phyloP scores from a whole-genome alignment of 345 rosid genomes.

The Pugionium dolabratum region DNA sequence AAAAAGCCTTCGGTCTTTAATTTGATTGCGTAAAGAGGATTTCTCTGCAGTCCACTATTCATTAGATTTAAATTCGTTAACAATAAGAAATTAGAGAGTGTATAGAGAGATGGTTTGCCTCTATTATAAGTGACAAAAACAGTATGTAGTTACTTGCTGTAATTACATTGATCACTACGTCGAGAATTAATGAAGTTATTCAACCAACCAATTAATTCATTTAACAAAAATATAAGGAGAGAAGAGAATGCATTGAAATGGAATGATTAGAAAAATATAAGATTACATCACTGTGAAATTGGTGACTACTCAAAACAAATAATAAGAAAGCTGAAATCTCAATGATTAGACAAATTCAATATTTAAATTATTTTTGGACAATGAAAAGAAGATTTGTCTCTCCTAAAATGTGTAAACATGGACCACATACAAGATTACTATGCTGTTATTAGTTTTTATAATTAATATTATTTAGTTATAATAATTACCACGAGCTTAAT shows the following conservation, averaged over 20 bases:
- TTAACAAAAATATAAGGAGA: neutral
- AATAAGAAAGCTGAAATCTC: constrained; percentile 26
- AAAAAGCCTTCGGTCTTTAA: constrained; percentile 12
- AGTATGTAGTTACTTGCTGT: constrained; percentile 23
- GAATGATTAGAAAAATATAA: constrained; percentile 26
- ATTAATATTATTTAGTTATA: neutral
- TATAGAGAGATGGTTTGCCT: constrained; percentile 12
- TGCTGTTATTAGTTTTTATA: constrained; percentile 18
- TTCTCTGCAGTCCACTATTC: constrained; percentile 21
- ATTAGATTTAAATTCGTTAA: constrained; percentile 15
- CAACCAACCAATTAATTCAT: constrained; percentile 28
- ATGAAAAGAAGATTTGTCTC: constrained; percentile 42
- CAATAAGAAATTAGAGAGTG: neutral
- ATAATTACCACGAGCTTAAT: constrained; percentile 27
- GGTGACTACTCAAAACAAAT: constrained; percentile 11
- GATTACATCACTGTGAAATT: constrained; percentile 6
- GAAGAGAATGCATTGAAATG: neutral
- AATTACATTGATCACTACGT: constrained; percentile 5
- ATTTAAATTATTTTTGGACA: constrained; percentile 21
- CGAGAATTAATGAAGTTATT: constrained; percentile 21
- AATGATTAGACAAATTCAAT: constrained; percentile 39
- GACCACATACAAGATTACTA: constrained; percentile 42
- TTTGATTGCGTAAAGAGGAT: constrained; percentile 38
- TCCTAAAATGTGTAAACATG: constrained; percentile 47
- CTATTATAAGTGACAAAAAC: constrained; percentile 16